Evolutionary conservation across 2,329 filamentous ascomycete species (phyloP), one percentile per base, ranked within the genome.

Genomic region (Claviceps digitariae): DNA sequence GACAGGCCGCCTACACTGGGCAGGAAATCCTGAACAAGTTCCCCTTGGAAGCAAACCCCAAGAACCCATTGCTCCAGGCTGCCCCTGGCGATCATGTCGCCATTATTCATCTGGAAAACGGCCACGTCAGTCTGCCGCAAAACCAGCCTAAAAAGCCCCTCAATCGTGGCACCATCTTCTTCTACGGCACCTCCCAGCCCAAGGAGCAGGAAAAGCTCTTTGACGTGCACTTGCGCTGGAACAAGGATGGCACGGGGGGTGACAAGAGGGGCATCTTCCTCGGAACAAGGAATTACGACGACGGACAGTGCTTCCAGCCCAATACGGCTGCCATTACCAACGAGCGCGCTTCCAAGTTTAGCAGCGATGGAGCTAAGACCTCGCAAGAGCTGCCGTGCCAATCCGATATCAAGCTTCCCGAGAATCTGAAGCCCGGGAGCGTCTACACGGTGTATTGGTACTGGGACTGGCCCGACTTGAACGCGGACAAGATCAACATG

Each of bases 401-500:
- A 68, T 83, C 83, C 38, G 83, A 93, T 63, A 72, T 96, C 48
- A 75, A 83, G 62, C 72, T 98, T 15, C 93, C 93, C 0, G 64
- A 73, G 5, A 78, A 86, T 60, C 72, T 81, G 48, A 67, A 76
- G n/a, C 67, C 74, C 10, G 81, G 82, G 46, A 78, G 82, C 31
- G 76, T 77, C 29, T 87, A 90, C 66, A 91, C 89, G 3, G 70
- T 95, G 51, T 95, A 95, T 74, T 97, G 91, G 91, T 84, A 96
- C 47, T 97, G 93, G 93, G 86, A 95, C 67, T 98, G 90, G 88
- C 84, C 85, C 2, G 83, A 80, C 15, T 73, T 81, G 63, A 68
- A 71, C 61, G 61, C 62, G 41, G 67, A 65, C 57, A 67, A 63
- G 58, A 69, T 66, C 55, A 68, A 77, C 58, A 60, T 68, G 38